These are phyloP conservation scores for Globisporangium carolinianum DNA, from an alignment of 352 stramenopile species.

Conservation along the genomic window DNA sequence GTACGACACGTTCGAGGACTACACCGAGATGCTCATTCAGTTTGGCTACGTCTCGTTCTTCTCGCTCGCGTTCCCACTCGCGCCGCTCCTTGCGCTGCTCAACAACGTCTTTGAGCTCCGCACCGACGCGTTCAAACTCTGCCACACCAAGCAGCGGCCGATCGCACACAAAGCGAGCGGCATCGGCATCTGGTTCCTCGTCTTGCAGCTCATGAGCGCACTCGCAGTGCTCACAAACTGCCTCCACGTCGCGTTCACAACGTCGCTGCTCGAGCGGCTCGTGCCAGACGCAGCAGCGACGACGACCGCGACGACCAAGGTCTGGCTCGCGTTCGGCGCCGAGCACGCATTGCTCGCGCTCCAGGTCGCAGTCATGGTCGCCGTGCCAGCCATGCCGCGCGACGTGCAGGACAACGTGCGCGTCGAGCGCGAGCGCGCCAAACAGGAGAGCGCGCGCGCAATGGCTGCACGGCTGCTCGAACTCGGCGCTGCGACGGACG, in stretches of 20 bases:
- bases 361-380: slow-evolving; percentile 57
- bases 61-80: slow-evolving; percentile 92
- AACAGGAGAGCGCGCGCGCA: slow-evolving; percentile 59
- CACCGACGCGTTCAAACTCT: slow-evolving; percentile 94
- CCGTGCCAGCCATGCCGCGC: slow-evolving; percentile 46
- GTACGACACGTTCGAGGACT: slow-evolving; percentile 95
- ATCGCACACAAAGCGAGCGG: slow-evolving; percentile 90
- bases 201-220: slow-evolving; percentile 94
- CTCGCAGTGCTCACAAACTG: slow-evolving; percentile 95
- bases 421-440: slow-evolving; percentile 52
- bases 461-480: slow-evolving; percentile 35
- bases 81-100: slow-evolving; percentile 87
- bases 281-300: not conserved
- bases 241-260: slow-evolving; percentile 88
- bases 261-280: slow-evolving; percentile 52
- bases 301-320: slow-evolving; percentile 35
- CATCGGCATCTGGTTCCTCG: slow-evolving; percentile 83
- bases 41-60: slow-evolving; percentile 96
- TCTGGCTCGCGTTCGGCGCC: slow-evolving; percentile 76
- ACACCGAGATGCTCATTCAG: slow-evolving; percentile 92
- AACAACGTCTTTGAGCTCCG: slow-evolving; percentile 93
- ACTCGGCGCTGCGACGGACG: not conserved
- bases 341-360: slow-evolving; percentile 62
- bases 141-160: slow-evolving; percentile 85
- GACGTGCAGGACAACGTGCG: slow-evolving; percentile 44